Base-by-base conservation (phyloP, 257 asterid species). In the Petrea volubilis region DNA sequence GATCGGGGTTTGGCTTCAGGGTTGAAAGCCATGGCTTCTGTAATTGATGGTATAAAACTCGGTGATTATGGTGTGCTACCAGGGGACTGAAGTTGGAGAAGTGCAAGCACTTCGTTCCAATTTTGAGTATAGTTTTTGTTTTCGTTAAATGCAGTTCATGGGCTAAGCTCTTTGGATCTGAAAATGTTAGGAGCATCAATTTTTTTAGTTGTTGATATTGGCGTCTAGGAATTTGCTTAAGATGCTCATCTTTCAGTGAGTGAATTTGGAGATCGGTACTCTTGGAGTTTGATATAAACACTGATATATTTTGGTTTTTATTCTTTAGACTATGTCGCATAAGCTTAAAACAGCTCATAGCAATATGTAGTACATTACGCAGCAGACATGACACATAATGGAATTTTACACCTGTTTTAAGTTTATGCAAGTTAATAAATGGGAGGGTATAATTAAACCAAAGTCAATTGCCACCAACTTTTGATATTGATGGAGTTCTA, bases 11-110 rank as follows among this genome's bases (percentile, higher is more conserved):
- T 92, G 63, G 84, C 83, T 18, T 75, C 85, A 2, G 93, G 92
- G 71, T 72, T 95, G 71, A 78, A 49, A 23, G 81, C 88, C n/a
- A 44, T 95, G 88, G 93, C 88, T 76, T 84, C 85, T 2, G 76
- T 95, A 69, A 85, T 95, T 73, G 84, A 84, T 68, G 99, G 99
- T 94, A 90, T 64, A 43, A 15, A 51, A 20, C 49, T 73, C 25
- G 14, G 12, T 58, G 17, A 47, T 29, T 12, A 14, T 6, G 38
- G 46, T 63, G 61, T 47, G 6, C 8, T 50, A 34, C 53, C 52
- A 7, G 8, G n/a, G n/a, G n/a, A 7, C 27, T 17, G 31, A 47
- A 20, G 24, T 27, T 58, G 9, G 10, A 3, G 17, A n/a, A 27
- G n/a, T 11, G 25, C 27, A 44, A 29, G 12, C 23, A 28, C 66